Base-by-base conservation (phyloP, 2,329 filamentous ascomycete genomes). In the Fusarium torulosum region DNA sequence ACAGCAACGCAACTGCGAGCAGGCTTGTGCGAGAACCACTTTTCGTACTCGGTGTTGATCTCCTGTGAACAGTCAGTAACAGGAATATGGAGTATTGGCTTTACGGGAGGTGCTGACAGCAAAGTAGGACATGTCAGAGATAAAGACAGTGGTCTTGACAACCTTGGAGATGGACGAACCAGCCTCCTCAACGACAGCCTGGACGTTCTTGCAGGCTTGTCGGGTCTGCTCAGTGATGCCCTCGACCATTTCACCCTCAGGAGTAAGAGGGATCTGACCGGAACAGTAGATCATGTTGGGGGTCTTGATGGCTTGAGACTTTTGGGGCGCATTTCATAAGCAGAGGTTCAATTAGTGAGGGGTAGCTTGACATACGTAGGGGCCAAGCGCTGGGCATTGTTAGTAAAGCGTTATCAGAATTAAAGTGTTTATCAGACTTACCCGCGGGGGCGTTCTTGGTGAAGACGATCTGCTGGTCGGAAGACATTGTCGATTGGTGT, bases 91-190 rank as follows among this genome's bases (percentile, higher is more conserved):
- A 20, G 5, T 4, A 14, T 9, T 20, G 9, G 2, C 4, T 19
- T 20, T 23, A 7, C 7, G 33, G 33, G 29, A 0, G 11, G 17
- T 6, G 77, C 84, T 71, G 75, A 86, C 84, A 49, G 86, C 89
- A 77, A 98, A 98, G 81, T 96, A 86, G 67, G 85, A 87, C 95
- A 98, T 98, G 80, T 96, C 91, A 50, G 91, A 90, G 65, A 98
- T 83, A 86, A 97, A 98, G 76, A 97, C 91, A 77, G 90, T 93
- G 73, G 94, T 91, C 86, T 97, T 97, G 82, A 97, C 92, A 45
- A 97, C 90, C 79, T 90, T 92, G 67, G 87, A 81, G 60, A 98
- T 86, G 52, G 86, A 88, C 21, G 91, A 94, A 53, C 92, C 93
- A 23, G 94, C 93, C 73, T 90, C 93, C 63, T 89, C 86, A 51